Conservation (phyloP, 176 grass and related monocot genomes). For the Zoysia japonica region DNA sequence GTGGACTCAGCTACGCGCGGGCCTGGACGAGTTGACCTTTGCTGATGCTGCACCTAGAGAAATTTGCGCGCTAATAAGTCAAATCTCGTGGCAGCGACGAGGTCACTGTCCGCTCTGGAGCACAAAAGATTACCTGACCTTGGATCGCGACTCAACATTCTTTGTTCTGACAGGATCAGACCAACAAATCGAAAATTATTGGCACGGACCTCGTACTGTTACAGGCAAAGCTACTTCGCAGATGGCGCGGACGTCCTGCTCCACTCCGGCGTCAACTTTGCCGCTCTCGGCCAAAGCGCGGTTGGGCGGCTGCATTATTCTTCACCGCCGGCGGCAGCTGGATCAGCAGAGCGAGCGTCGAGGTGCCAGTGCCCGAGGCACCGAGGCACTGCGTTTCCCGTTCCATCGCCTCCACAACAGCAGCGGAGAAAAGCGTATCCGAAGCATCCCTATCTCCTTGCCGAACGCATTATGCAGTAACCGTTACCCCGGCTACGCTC, state of each 20-base stretch:
- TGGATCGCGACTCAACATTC: not conserved
- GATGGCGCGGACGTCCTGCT: conserved; percentile 5
- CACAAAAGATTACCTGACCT: not conserved
- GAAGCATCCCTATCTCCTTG: too few relatives aligned
- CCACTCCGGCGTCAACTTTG: conserved; percentile 16
- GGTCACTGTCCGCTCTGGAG: not conserved
- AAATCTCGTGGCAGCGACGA: too few relatives aligned
- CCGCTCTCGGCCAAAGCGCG: not conserved
- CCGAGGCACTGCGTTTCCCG: not conserved
- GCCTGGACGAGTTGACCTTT: not conserved
- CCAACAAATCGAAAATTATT: not conserved
- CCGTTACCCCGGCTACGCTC: too few relatives aligned
- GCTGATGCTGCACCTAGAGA: not conserved
- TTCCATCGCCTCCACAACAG: too few relatives aligned
- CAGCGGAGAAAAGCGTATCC: too few relatives aligned
- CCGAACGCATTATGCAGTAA: too few relatives aligned
- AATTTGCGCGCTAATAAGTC: too few relatives aligned
- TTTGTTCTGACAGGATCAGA: not conserved
- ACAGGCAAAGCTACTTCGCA: not conserved
- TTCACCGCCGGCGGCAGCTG: not conserved
- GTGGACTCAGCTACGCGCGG: not conserved
- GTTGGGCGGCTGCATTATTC: conserved; percentile 39
- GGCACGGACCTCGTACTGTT: not conserved
- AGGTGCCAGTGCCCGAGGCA: conserved; percentile 23
- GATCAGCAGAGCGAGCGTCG: not conserved